Base-by-base conservation (phyloP, 768 basidiomycete species). In the Postia placenta region DNA sequence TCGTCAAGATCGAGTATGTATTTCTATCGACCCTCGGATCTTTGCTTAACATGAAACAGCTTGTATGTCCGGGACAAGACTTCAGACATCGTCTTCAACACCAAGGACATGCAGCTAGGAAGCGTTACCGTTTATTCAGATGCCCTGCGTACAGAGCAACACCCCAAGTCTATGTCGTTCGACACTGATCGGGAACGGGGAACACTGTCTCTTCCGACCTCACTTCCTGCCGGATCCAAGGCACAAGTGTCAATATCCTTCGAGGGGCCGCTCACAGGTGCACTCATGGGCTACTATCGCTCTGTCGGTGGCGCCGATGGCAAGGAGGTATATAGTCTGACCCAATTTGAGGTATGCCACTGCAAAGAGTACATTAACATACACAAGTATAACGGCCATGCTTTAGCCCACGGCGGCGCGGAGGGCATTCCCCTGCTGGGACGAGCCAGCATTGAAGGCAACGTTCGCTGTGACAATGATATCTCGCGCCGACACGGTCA, bases 381-480 rank as follows among this genome's bases (percentile, higher is more conserved):
- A n/a, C 26, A 11, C 19, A 42, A 20, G 25, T n/a, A n/a, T n/a
- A n/a, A n/a, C n/a, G n/a, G n/a, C n/a, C 14, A n/a, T 19, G 19
- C 35, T 25, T 17, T 26, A 95, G 85, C 83, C 93, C 33, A 95
- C 89, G 35, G 83, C 83, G 51, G 93, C 94, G 7, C 74, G 93
- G 43, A 76, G 80, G 36, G 80, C 85, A 5, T 88, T 91, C 65
- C 89, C 89, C 23, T 90, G 85, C 70, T 95, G 90, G 89, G 94
- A 96, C 62, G 93, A 96, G 62, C 95, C 94, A 14, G 74, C 80
- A 30, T 73, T 94, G 56, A 97, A 97, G 65, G 86, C 92, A 0
- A 92, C 85, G 2, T 89, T 85, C 62, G 60, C 76, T 0, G 70
- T 92, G 51, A 85, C 83, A 12, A 73, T 94, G 74, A 74, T 94